A percentile compares a stretch with the other conserved stretches of the same genome.
Conservation (phyloP, 129 eudicot genomes). For the Chrysanthemum seticuspe region DNA sequence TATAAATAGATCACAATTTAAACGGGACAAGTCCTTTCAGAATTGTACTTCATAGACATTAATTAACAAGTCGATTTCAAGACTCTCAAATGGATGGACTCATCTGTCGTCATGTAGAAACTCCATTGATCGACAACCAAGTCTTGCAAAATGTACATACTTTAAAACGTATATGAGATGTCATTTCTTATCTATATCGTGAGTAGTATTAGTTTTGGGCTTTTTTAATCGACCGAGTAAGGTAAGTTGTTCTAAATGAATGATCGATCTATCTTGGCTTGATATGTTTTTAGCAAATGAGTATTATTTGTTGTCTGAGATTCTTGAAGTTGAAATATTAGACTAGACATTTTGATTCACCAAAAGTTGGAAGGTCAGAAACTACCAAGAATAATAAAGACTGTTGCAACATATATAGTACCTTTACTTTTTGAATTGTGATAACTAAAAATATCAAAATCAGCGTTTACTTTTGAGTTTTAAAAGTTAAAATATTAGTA, state of each 20-base stretch:
- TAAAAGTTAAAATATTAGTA: background rate
- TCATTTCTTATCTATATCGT: background rate
- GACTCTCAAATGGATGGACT: background rate
- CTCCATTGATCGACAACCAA: background rate
- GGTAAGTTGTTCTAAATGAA: too few species aligned
- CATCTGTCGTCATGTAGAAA: background rate
- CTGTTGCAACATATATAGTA: background rate
- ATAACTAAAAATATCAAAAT: background rate
- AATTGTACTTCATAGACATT: background rate
- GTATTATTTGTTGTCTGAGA: background rate
- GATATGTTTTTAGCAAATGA: background rate
- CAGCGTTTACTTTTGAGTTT: constrained; percentile 5
- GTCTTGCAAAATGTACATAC: too few species aligned
- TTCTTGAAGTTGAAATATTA: background rate
- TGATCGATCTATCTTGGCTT: background rate
- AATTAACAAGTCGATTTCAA: background rate
- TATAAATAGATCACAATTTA: background rate
- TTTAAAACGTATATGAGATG: background rate
- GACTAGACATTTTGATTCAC: background rate
- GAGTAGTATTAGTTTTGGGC: background rate
- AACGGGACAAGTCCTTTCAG: background rate
- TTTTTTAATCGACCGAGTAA: too few species aligned
- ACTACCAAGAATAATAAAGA: background rate
- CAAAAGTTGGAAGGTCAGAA: background rate
- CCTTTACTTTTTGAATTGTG: background rate